Conservation (phyloP, 2,329 filamentous ascomycete genomes). For the Alternaria ethzedia region DNA sequence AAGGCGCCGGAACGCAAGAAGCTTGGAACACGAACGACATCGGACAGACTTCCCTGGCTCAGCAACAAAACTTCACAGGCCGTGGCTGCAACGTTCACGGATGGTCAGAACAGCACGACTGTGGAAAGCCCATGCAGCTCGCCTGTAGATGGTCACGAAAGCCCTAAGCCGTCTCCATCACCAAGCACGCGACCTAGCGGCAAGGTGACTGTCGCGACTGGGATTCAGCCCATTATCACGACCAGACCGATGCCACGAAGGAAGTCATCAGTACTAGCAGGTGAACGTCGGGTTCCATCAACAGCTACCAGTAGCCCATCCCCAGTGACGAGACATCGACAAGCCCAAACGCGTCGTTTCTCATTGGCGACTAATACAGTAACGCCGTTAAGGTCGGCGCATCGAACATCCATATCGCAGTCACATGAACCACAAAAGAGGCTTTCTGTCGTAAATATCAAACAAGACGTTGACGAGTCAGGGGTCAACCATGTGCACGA, state of each 20-base stretch:
- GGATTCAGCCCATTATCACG: slow-evolving; percentile 1
- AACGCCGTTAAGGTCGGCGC: slow-evolving; percentile 3
- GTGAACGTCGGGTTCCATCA: slow-evolving; percentile 8
- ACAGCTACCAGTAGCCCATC: slow-evolving; percentile 22
- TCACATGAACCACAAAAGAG: slow-evolving; percentile 21
- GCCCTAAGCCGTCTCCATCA: slow-evolving; percentile 6
- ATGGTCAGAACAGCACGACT: not conserved
- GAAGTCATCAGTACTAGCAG: slow-evolving; percentile 10
- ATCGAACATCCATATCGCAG: slow-evolving; percentile 8
- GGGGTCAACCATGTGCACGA: slow-evolving; percentile 5
- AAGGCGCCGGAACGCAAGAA: slow-evolving; percentile 8
- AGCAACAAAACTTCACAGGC: slow-evolving; percentile 26
- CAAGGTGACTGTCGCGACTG: not conserved
- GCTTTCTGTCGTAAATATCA: slow-evolving; percentile 18
- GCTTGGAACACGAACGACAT: slow-evolving; percentile 14
- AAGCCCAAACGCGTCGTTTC: slow-evolving; percentile 16
- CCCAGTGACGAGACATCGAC: slow-evolving; percentile 18
- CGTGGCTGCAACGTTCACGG: not conserved
- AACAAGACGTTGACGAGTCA: slow-evolving; percentile 11
- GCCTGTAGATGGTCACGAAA: slow-evolving; percentile 4
- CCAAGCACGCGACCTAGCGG: slow-evolving; percentile 8
- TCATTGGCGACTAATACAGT: slow-evolving; percentile 9
- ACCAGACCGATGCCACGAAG: slow-evolving; percentile 3
- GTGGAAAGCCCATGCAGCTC: slow-evolving; percentile 3
- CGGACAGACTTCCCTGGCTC: slow-evolving; percentile 41